Evolutionary conservation across 305 asterid genomes (phyloP), one percentile per base, ranked within the genome.

Genomic region (Nicotiana rustica): DNA sequence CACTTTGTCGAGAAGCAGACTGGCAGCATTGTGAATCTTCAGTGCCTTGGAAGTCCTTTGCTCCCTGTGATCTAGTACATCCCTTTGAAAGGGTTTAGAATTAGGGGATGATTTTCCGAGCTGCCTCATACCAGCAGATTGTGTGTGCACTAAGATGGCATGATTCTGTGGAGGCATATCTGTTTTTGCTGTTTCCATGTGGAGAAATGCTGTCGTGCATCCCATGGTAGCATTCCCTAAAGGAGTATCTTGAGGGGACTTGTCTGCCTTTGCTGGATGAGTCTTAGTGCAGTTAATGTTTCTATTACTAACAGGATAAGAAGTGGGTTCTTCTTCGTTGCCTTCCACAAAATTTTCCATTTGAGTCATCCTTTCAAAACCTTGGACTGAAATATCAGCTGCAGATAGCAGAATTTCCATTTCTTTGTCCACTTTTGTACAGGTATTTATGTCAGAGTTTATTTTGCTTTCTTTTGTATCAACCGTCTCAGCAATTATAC

Each of bases 391-490:
- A 69, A 80, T 70, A 67, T 81, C 83, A 82, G 67, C 82, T 83
- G 87, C 85, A 66, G 84, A 71, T 82, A 49, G 87, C 69, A 82
- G 68, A 79, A 59, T 68, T 80, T 71, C 80, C 73, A 80, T 87
- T 69, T 86, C 78, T 71, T 86, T 82, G 84, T 89, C 88, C 80
- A 84, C 83, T 80, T 85, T 89, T 82, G 76, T 38, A 80, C 79
- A 81, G 78, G 87, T 80, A 78, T 85, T 65, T 36, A 83, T 73
- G 70, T 85, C 21, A 44, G 67, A 71, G 78, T 81, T 78, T 31
- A 19, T 44, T 85, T 67, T 81, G 71, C 82, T 82, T 41, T 77
- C 47, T 55, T 62, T 80, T 77, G 62, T 82, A 78, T 78, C 84
- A 82, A 86, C 90, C 80, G 78, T 15, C 67, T 82, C 77, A 19